Evolutionary conservation across 2,329 filamentous ascomycete genomes (phyloP).

Genomic region (Aspergillus puulaauensis): DNA sequence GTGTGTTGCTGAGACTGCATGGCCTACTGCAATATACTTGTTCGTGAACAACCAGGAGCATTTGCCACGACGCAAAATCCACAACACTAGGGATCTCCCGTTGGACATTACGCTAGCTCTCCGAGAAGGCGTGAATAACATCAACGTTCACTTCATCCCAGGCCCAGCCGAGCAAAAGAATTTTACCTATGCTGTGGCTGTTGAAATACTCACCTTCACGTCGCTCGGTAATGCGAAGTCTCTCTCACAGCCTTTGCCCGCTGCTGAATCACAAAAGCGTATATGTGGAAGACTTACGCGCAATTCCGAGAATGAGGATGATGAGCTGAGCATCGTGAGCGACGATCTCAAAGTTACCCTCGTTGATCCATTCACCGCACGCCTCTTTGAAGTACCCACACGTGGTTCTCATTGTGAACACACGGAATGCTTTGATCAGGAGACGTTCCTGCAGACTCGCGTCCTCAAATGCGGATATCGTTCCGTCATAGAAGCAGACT

Average conservation of each 20-base stretch:
- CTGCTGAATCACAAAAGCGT: constrained; percentile 52
- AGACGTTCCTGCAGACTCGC: constrained; percentile 73
- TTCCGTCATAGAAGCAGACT: constrained; percentile 50
- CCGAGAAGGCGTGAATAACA: constrained; percentile 58
- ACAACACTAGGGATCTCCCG: constrained; percentile 74
- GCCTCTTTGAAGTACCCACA: constrained; percentile 68
- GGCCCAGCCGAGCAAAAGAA: constrained; percentile 32
- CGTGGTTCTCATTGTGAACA: constrained; percentile 71
- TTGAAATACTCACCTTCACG: constrained; percentile 67
- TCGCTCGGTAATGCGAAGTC: constrained; percentile 39
- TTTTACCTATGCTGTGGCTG: constrained; percentile 59
- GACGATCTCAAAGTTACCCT: constrained; percentile 62
- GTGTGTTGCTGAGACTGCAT: constrained; percentile 63
- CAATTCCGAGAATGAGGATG: constrained; percentile 42
- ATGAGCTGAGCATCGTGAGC: constrained; percentile 62
- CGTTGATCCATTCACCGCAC: constrained; percentile 65
- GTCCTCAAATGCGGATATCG: constrained; percentile 46
- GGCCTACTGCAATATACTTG: constrained; percentile 71
- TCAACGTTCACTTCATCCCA: constrained; percentile 55
- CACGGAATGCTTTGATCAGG: constrained; percentile 85
- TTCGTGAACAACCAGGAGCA: constrained; percentile 64
- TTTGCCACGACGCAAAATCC: constrained; percentile 62
- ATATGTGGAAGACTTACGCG: constrained; percentile 56
- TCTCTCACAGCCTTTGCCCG: constrained; percentile 43
- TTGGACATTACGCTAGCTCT: constrained; percentile 69